Percentiles rank a stretch among this genome's conserved stretches.
Evolutionary conservation across 1,139 yeast genomes (phyloP).

Genomic region (Wickerhamiella pararugosa): DNA sequence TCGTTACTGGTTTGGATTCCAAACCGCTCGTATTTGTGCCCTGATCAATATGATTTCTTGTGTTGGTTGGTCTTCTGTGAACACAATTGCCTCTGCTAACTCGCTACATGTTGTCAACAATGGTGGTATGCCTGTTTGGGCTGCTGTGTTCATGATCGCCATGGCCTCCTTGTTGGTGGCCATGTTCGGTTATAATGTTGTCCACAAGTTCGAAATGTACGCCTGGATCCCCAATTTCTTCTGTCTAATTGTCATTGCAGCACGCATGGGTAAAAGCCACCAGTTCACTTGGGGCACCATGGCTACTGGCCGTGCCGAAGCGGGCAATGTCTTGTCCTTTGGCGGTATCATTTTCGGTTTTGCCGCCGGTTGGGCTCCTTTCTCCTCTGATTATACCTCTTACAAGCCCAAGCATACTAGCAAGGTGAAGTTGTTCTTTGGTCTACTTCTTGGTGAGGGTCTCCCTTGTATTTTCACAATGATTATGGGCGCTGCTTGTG

Average conservation of each 20-base stretch:
- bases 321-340: constrained; percentile 66
- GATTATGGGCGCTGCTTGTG: constrained; percentile 80
- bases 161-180: constrained; percentile 57
- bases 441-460: constrained; percentile 47
- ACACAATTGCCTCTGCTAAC: constrained; percentile 82
- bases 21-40: constrained; percentile 63
- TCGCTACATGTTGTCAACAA: constrained; percentile 62
- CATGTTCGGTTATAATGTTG: constrained; percentile 74
- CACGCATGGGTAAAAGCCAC: constrained; percentile 52
- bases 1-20: constrained; percentile 62
- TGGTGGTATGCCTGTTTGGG: constrained; percentile 70
- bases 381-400: constrained; percentile 83
- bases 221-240: constrained; percentile 74
- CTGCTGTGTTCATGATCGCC: constrained; percentile 65
- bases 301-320: constrained; percentile 34
- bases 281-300: constrained; percentile 38
- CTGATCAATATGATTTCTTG: constrained; percentile 70
- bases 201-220: constrained; percentile 72
- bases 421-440: constrained; percentile 43
- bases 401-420: constrained; percentile 58
- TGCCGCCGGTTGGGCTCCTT: constrained; percentile 92
- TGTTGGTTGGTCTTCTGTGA: constrained; percentile 93
- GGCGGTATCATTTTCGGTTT: constrained; percentile 81
- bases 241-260: constrained; percentile 63
- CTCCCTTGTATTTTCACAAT: constrained; percentile 58